Evolutionary conservation across 176 grass and related monocot genomes (phyloP), one percentile per base, ranked within the genome.

Genomic region (Phyllostachys edulis): DNA sequence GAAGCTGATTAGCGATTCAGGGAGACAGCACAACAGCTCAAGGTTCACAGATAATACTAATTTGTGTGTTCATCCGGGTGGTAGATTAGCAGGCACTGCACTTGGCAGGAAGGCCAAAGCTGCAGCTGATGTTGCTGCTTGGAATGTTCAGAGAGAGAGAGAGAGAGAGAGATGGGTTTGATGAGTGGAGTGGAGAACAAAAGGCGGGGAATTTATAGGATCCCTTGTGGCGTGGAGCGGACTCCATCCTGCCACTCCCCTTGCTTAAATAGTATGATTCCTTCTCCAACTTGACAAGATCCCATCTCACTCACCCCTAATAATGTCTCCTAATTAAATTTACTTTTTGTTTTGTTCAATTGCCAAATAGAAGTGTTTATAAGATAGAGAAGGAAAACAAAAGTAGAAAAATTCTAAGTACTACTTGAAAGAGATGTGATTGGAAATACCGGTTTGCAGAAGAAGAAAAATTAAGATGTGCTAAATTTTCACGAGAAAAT

Each of bases 181-280:
- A 75, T 85, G 82, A 90, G 85, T 82, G 81, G 73, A 78, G 82
- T 66, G 84, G 63, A 71, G 77, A 85, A 65, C 82, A 89, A 86
- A 89, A 88, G 83, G 55, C 14, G 34, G 75, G 73, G 50, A 38
- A 74, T 92, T 92, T 89, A 92, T 92, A 92, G 83, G 90, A 38
- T 47, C 47, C 45, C 17, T 1, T 54, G 86, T 86, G 75, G 84
- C 84, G 90, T 92, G 90, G 63, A 64, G 26, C 61, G 8, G 76
- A 84, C 90, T 84, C 90, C 61, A 92, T 75, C 87, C 60, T 75
- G 23, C 45, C 7, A 47, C 37, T 7, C 38, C 41, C 52, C 40
- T 85, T 85, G 64, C 83, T 90, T 77, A 70, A 90, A 56, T 66
- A 77, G 77, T 72, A 88, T 85, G 89, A 82, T 91, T 88, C 82